Base-by-base conservation (phyloP, 441 rosid species). In the Erodium texanum region DNA sequence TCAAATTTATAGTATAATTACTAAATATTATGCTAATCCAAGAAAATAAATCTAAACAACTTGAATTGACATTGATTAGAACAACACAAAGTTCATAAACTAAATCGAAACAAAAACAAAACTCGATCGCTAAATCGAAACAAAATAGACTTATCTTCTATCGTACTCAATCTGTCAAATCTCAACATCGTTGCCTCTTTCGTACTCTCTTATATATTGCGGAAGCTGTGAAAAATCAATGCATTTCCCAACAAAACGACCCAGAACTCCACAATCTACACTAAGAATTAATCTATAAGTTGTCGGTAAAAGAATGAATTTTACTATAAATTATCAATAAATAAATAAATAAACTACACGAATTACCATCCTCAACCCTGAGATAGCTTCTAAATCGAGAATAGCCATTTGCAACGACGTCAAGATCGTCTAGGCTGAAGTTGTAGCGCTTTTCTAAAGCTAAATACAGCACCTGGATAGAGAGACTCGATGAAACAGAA, bases 391-490 rank as follows among this genome's bases (percentile, higher is more conserved):
- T 80, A 72, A 93, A 93, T 68, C 75, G 85, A 2, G 86, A 77
- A 80, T 93, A 93, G 45, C 97, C 92, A 78, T 90, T 89, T 56
- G 93, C 93, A 69, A 89, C 95, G 58, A 80, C 82, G 67, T 86
- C 77, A 19, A 83, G 86, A 75, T 90, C 92, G 56, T 81, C 74
- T 16, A 93, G 71, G 73, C 89, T 93, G 82, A 90, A 93, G 79
- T 93, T 90, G 81, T 87, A 93, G 52, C 93, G 91, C 74, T 90
- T 90, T 82, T 90, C 97, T 84, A 93, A 61, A 8, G 89, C 93
- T 82, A 90, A 72, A 78, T 89, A 93, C 63, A 93, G 74, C 62
- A 87, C 85, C 97, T 89, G 74, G 29, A 27, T 1, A 27, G 29
- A 27, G 41, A 71, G 71, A 16, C 52, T 41, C 48, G 8, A 32